These are phyloP conservation scores for Blastocystis sp. DNA, from an alignment of 352 stramenopile genomes.

Conservation along the genomic window DNA sequence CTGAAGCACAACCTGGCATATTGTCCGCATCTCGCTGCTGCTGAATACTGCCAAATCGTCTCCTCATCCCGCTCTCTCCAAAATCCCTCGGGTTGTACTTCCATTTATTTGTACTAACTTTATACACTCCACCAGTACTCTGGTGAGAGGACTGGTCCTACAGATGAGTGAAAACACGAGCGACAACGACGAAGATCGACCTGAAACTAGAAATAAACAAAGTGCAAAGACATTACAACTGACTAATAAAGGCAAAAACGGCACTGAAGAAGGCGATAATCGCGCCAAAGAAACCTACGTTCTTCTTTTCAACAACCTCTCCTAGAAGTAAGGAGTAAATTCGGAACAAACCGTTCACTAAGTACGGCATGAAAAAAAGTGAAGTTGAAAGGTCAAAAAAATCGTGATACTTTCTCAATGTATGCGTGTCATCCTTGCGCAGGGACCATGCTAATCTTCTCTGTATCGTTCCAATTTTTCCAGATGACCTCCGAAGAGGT, in stretches of 20 bases:
- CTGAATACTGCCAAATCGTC: neutral
- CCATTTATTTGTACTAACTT: slow-evolving; percentile 11
- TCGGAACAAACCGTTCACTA: neutral
- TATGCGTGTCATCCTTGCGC: slow-evolving; percentile 85
- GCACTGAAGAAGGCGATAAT: neutral
- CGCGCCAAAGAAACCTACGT: neutral
- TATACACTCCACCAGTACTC: neutral
- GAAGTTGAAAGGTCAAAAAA: slow-evolving; percentile 70
- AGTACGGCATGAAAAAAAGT: neutral
- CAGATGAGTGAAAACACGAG: neutral
- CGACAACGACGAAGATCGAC: neutral
- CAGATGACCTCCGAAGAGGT: slow-evolving; percentile 62
- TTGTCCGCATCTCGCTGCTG: neutral
- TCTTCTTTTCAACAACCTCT: neutral
- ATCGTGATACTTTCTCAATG: slow-evolving; percentile 80
- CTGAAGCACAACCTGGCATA: neutral
- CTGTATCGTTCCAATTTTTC: slow-evolving; percentile 76
- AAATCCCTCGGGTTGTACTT: neutral
- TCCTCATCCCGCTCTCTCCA: neutral
- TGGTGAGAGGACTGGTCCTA: neutral
- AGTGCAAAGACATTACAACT: neutral
- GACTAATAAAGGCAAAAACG: neutral
- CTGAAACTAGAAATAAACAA: neutral
- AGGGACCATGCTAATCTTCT: slow-evolving; percentile 88
- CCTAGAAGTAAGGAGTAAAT: neutral